Evolutionary conservation across 176 grass and related monocot species (phyloP).

Genomic region (Raddia guianensis): DNA sequence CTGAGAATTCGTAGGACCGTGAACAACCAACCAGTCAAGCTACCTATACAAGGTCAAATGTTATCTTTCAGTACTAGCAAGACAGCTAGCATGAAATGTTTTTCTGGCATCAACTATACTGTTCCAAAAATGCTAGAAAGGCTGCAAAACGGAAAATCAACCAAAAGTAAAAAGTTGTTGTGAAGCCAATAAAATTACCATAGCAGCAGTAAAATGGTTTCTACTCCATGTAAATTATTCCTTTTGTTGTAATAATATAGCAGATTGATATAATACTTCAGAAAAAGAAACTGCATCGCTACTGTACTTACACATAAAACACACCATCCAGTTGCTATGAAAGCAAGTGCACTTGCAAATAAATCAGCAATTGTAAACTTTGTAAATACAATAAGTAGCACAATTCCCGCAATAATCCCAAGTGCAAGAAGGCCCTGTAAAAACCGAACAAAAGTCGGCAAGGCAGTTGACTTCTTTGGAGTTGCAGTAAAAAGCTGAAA

Average conservation of each 20-base stretch:
- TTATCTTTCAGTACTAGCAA: not conserved
- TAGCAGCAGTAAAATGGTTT: not conserved
- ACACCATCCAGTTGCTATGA: constrained; percentile 88
- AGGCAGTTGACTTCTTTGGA: constrained; percentile 62
- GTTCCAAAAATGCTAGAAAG: not conserved
- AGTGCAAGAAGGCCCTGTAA: constrained; percentile 82
- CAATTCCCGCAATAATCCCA: constrained; percentile 65
- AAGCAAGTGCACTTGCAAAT: constrained; percentile 84
- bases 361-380: constrained; percentile 74
- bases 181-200: not conserved
- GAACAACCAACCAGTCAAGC: not conserved
- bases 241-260: not conserved
- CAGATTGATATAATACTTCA: constrained; percentile 6
- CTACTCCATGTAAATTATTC: not conserved
- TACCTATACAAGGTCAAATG: not conserved
- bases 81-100: not conserved
- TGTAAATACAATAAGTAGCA: constrained; percentile 66
- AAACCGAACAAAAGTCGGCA: constrained; percentile 75
- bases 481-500: constrained; percentile 82
- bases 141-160: not conserved
- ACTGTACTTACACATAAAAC: constrained; percentile 74
- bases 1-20: not conserved
- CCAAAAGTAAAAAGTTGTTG: not conserved
- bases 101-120: not conserved
- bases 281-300: constrained; percentile 34